Evolutionary conservation across 176 grass and related monocot species (phyloP).

Genomic region (Ananas comosus): DNA sequence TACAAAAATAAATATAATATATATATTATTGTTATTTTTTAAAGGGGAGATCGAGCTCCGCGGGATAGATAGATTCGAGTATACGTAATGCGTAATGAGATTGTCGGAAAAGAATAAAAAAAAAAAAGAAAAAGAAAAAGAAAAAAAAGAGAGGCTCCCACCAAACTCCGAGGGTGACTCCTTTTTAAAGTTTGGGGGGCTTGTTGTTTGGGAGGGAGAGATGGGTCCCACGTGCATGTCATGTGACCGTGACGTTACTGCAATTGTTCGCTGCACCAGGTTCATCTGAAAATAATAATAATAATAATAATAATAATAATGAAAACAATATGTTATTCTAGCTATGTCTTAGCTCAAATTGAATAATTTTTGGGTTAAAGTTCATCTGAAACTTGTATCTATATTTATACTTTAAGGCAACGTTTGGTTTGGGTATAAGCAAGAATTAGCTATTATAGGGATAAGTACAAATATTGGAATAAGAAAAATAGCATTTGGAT

Average conservation of each 20-base stretch:
- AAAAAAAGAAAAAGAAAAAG: background rate
- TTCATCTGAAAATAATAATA: too few relatives aligned
- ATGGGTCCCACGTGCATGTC: conserved; percentile 11
- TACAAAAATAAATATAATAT: background rate
- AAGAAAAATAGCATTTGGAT: too few relatives aligned
- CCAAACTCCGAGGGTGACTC: background rate
- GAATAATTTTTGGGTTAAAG: too few relatives aligned
- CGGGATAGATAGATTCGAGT: background rate
- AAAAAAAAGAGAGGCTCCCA: background rate
- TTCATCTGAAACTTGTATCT: too few relatives aligned
- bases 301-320: too few relatives aligned
- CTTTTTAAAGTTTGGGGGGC: background rate
- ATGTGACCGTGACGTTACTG: conserved; percentile 6
- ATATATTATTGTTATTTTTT: background rate
- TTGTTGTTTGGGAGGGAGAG: background rate
- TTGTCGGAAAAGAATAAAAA: background rate
- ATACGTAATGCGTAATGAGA: conserved; percentile 3
- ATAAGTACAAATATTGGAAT: too few relatives aligned
- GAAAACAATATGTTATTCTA: too few relatives aligned
- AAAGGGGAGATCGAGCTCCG: background rate
- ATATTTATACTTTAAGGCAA: too few relatives aligned
- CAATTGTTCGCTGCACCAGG: background rate
- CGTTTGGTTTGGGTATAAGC: too few relatives aligned
- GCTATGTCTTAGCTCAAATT: too few relatives aligned
- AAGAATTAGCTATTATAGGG: too few relatives aligned